Evolutionary conservation across 192 early-diverging fungal species (phyloP).

Genomic region (Coemansia sp.): DNA sequence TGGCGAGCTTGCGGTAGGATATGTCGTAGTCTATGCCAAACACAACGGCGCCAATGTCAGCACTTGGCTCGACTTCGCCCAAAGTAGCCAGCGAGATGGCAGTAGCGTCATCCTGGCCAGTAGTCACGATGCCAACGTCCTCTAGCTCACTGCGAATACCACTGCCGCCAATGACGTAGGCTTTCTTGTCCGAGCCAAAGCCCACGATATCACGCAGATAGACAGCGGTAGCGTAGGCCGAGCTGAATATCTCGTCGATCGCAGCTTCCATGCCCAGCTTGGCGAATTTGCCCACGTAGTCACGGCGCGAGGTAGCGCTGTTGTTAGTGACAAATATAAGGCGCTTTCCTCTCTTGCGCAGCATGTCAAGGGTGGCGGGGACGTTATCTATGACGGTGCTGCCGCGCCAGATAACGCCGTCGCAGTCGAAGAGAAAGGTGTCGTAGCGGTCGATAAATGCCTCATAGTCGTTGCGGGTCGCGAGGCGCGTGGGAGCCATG

Average conservation of each 20-base stretch:
- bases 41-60: constrained; percentile 86
- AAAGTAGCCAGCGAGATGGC: constrained; percentile 60
- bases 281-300: constrained; percentile 84
- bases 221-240: constrained; percentile 89
- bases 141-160: constrained; percentile 89
- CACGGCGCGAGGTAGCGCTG: constrained; percentile 82
- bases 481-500: constrained; percentile 29
- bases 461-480: constrained; percentile 43
- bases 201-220: constrained; percentile 85
- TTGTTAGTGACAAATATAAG: constrained; percentile 99
- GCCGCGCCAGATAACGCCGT: constrained; percentile 97
- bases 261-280: constrained; percentile 78
- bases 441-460: constrained; percentile 78
- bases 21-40: constrained; percentile 92
- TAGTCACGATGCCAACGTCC: constrained; percentile 70
- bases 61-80: constrained; percentile 62
- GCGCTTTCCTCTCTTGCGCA: constrained; percentile 81
- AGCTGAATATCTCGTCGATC: constrained; percentile 90
- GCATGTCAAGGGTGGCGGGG: constrained; percentile 68
- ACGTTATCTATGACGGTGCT: constrained; percentile 69
- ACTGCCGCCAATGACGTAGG: constrained; percentile 88
- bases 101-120: constrained; percentile 60
- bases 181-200: constrained; percentile 87
- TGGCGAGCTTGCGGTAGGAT: constrained; percentile 92
- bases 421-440: constrained; percentile 97